Evolutionary conservation across 495 filamentous ascomycete genomes (phyloP).

Genomic region (Penicillium cataractarum): DNA sequence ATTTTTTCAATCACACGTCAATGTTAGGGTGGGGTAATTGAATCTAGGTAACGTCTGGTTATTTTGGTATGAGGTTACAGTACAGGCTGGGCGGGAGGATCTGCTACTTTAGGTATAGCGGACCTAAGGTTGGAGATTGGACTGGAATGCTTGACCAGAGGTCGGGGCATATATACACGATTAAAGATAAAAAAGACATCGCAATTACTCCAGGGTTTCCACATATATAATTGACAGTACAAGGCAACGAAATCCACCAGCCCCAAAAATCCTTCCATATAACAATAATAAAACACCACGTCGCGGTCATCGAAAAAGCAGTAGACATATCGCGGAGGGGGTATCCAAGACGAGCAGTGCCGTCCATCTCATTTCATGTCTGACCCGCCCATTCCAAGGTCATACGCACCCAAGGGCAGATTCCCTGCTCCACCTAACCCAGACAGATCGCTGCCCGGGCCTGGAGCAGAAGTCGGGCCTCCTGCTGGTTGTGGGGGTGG

Average conservation of each 20-base stretch:
- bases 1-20: no score
- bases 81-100: no score
- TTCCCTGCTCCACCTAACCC: conserved; percentile 28
- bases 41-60: no score
- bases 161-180: not conserved
- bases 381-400: conserved; percentile 30
- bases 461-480: conserved; percentile 31
- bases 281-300: conserved; percentile 22
- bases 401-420: conserved; percentile 38
- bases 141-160: not conserved
- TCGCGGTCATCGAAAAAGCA: conserved; percentile 19
- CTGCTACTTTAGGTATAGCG: no score
- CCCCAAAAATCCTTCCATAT: conserved; percentile 9
- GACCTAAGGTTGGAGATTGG: no score
- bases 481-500: conserved; percentile 18
- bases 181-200: not conserved
- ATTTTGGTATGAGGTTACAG: no score
- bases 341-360: conserved; percentile 11
- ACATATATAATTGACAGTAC: conserved; percentile 5
- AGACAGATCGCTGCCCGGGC: conserved; percentile 23
- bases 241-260: conserved; percentile 13
- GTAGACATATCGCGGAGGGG: conserved; percentile 1
- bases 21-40: no score
- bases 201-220: conserved; percentile 17
- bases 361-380: conserved; percentile 23